A percentile compares a stretch with the other conserved stretches of the same genome.
Conservation (phyloP, 768 basidiomycete genomes). For the Calocybe indica region DNA sequence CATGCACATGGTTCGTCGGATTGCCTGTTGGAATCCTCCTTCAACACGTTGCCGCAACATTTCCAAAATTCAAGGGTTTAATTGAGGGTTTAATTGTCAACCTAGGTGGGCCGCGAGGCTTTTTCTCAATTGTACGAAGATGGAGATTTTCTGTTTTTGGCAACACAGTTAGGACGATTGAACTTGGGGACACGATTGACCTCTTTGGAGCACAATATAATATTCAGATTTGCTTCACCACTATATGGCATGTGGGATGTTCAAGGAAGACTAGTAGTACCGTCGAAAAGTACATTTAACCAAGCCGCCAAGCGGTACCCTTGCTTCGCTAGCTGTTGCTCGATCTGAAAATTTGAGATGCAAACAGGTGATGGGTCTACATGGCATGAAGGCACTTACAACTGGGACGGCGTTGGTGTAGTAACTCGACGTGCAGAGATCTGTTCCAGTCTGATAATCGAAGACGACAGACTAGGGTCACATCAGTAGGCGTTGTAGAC, state of each 20-base stretch:
- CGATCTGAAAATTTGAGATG: slow-evolving; percentile 22
- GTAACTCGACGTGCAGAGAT: slow-evolving; percentile 40
- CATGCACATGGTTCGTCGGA: too few relatives aligned
- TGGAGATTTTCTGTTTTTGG: too few relatives aligned
- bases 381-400: slow-evolving; percentile 14
- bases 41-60: too few relatives aligned
- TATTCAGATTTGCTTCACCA: background rate
- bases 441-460: slow-evolving; percentile 28
- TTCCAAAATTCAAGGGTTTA: too few relatives aligned
- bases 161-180: too few relatives aligned
- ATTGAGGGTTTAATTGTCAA: too few relatives aligned
- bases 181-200: too few relatives aligned
- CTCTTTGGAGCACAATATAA: background rate
- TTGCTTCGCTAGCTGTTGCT: slow-evolving; percentile 39
- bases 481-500: background rate
- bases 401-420: slow-evolving; percentile 28
- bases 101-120: too few relatives aligned
- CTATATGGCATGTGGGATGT: background rate
- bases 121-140: too few relatives aligned
- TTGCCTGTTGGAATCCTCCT: too few relatives aligned
- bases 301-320: slow-evolving; percentile 45
- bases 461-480: slow-evolving; percentile 35
- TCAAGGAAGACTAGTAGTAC: slow-evolving; percentile 30
- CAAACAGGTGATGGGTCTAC: background rate
- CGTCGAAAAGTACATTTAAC: slow-evolving; percentile 44